These are phyloP conservation scores for Nitzschia sp. DNA, from an alignment of 108 stramenopile species.

Conservation along the genomic window DNA sequence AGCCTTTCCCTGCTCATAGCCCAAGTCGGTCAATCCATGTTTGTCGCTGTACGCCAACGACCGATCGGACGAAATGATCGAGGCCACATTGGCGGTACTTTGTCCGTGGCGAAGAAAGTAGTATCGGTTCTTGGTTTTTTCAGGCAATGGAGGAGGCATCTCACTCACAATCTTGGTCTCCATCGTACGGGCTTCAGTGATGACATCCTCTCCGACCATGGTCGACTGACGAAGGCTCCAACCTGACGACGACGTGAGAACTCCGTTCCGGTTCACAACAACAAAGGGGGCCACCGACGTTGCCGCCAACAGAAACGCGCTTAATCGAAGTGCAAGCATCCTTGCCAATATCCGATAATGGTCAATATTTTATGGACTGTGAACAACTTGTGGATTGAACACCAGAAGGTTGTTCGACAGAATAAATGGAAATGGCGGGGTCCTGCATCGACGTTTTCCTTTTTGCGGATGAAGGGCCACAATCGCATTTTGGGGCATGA, in stretches of 20 bases:
- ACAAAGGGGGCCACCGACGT: not conserved
- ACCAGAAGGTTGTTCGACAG: too few relatives aligned
- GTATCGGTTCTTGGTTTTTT: conserved; percentile 64
- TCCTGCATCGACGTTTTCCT: too few relatives aligned
- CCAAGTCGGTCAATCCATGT: conserved; percentile 72
- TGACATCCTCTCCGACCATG: conserved; percentile 42
- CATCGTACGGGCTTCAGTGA: conserved; percentile 45
- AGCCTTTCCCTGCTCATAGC: conserved; percentile 68
- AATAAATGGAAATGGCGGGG: too few relatives aligned
- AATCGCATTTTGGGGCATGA: not conserved
- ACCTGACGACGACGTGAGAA: not conserved
- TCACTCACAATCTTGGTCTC: conserved; percentile 42
- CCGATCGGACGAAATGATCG: conserved; percentile 74
- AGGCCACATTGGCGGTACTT: conserved; percentile 76
- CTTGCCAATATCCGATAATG: not conserved
- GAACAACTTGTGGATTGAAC: too few relatives aligned
- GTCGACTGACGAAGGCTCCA: not conserved
- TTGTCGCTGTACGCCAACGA: conserved; percentile 67
- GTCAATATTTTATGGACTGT: too few relatives aligned
- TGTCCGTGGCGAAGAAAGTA: conserved; percentile 84
- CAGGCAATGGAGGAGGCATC: conserved; percentile 69
- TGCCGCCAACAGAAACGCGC: not conserved
- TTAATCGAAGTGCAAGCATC: not conserved
- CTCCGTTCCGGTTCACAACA: not conserved
- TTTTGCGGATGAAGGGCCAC: not conserved